Evolutionary conservation across 371 early-diverging fungal species (phyloP), one percentile per base, ranked within the genome.

Genomic region (Saksenaea oblongispora): DNA sequence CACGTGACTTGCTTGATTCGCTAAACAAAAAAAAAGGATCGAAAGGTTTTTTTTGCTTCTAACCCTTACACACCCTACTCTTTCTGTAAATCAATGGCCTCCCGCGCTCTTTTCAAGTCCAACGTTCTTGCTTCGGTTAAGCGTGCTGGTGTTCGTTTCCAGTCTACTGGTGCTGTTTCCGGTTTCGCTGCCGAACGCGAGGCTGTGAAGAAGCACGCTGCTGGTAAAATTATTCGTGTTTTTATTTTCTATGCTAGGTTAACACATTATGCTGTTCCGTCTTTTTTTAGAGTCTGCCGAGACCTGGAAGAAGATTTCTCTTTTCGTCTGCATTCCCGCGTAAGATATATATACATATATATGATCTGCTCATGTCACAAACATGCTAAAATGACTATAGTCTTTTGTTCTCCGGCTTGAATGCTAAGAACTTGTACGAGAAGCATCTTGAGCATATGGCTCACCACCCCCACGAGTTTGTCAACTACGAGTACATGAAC

Each of bases 301-400:
- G 13, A 81, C 79, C 56, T 81, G 82, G 82, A 78, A 78, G 72
- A 81, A 81, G 72, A 79, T 81, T 58, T 74, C 76, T 59, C 64
- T 78, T 63, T 81, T 73, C 37, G 79, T 81, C 51, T 62, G 61
- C 56, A 78, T 76, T 72, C 82, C 82, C 67, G 69, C 73, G 81
- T 81, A 81, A 67, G 77, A 66, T 7, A 57, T n/a, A n/a, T n/a
- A n/a, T n/a, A n/a, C n/a, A n/a, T n/a, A n/a, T n/a, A 36, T 4
- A 14, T 41, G 7, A 47, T 7, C 17, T 9, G 0, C 15, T 4
- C 22, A 4, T 27, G 17, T 37, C 31, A 28, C 55, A 24, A 24
- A 18, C 53, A 17, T 28, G 9, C 17, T 24, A 11, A 37, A 15
- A 34, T 35, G 24, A 41, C 18, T 31, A 14, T 62, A 81, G 81